Evolutionary conservation across 106 monocot genomes (phyloP).

Genomic region (Narthecium ossifragum): DNA sequence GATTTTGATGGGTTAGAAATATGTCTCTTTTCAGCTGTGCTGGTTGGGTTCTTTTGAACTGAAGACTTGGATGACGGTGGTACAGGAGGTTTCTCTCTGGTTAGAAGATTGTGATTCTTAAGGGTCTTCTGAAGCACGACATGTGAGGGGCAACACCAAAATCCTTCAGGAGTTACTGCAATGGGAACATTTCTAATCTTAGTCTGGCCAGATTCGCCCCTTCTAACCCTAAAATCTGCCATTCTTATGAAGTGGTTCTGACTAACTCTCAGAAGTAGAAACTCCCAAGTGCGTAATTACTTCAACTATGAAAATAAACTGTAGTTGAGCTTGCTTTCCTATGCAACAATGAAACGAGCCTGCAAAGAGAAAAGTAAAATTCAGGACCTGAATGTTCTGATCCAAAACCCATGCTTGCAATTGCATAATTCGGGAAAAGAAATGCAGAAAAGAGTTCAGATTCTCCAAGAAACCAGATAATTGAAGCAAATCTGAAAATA

Average conservation of each 20-base stretch:
- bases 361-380: not conserved
- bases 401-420: too few species aligned
- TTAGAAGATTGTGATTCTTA: slow-evolving; percentile 59
- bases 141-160: slow-evolving; percentile 96
- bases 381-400: too few species aligned
- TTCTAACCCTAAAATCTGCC: slow-evolving; percentile 53
- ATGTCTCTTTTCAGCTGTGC: slow-evolving; percentile 34
- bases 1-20: slow-evolving; percentile 28
- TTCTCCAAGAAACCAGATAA: not conserved
- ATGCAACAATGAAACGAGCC: not conserved
- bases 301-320: not conserved
- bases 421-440: not conserved
- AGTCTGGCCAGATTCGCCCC: slow-evolving; percentile 46
- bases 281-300: too few species aligned
- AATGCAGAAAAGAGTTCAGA: too few species aligned
- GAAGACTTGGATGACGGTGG: slow-evolving; percentile 40
- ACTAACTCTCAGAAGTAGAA: slow-evolving; percentile 7
- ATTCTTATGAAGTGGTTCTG: slow-evolving; percentile 19
- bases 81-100: slow-evolving; percentile 30
- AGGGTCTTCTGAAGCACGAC: slow-evolving; percentile 83
- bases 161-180: slow-evolving; percentile 95
- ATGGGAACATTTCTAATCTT: slow-evolving; percentile 91
- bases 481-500: too few species aligned
- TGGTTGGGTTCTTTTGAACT: slow-evolving; percentile 32
- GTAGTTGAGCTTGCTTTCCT: too few species aligned